A percentile compares a stretch with the other conserved stretches of the same genome.
Conservation (phyloP, 1,139 yeast genomes). For the Candida labiduridarum region DNA sequence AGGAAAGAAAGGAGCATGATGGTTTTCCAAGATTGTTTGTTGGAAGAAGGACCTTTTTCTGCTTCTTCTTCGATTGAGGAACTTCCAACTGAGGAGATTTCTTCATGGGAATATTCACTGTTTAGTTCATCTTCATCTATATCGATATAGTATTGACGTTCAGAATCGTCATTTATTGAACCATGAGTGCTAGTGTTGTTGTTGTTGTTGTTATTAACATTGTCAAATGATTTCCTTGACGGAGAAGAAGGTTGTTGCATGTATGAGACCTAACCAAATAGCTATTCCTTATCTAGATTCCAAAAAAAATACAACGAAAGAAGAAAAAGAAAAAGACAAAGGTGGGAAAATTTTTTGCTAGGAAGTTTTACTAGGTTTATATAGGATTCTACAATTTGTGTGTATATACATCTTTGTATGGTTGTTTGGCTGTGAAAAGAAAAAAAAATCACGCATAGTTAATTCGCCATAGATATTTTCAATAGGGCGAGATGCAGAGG, state of each 20-base stretch:
- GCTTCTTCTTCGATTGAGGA: constrained; percentile 9
- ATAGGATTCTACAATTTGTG: not conserved
- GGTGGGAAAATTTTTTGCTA: too few relatives aligned
- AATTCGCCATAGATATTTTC: not conserved
- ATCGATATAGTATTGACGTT: constrained; percentile 2
- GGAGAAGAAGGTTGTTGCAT: constrained; percentile 1
- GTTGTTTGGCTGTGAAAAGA: constrained; percentile 2
- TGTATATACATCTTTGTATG: not conserved
- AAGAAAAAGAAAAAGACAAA: too few relatives aligned
- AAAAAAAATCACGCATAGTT: constrained; percentile 1
- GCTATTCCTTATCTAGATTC: too few relatives aligned
- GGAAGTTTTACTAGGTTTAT: not conserved
- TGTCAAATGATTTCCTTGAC: constrained; percentile 3
- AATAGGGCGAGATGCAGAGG: too few relatives aligned
- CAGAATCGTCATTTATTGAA: constrained; percentile 7
- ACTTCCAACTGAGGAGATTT: not conserved
- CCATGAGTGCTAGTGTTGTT: not conserved
- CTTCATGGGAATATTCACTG: constrained; percentile 3
- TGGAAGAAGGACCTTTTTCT: constrained; percentile 7
- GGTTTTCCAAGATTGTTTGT: constrained; percentile 26
- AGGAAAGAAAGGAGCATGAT: constrained; percentile 30
- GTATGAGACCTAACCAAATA: not conserved
- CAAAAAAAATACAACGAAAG: too few relatives aligned
- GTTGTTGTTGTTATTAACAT: not conserved
- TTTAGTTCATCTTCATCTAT: constrained; percentile 5